Evolutionary conservation across 495 filamentous ascomycete species (phyloP), one percentile per base, ranked within the genome.

Genomic region (Umbilicaria muhlenbergii): DNA sequence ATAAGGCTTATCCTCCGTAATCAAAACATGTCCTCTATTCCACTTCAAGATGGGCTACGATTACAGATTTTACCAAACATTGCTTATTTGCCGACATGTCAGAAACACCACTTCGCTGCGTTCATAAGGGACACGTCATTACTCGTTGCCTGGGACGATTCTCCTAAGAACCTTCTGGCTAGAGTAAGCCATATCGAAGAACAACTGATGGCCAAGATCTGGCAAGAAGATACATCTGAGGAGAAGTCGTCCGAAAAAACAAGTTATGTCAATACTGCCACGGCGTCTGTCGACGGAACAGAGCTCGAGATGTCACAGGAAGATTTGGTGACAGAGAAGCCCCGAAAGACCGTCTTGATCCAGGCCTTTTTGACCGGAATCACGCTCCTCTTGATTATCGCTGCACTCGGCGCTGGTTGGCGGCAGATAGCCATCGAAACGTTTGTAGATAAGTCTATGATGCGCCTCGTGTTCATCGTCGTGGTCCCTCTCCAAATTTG

Each of bases 91-190:
- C 70, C 72, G 3, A 53, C 57, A 13, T 74, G 72, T 40, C 68
- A 77, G 54, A 76, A 77, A 51, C 72, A 80, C 52, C 77, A 81
- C 39, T 79, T 75, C 45, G 77, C 74, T n/a, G 77, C 77, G 28
- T 80, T 81, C 51, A 73, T 80, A 38, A 62, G 68, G 38, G 67
- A 75, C 43, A 55, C 57, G n/a, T 58, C 61, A 21, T 58, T 77
- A 4, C 52, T 81, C 14, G 61, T 80, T 12, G 74, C 80, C n/a
- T 81, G 77, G 77, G 77, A 77, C 37, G 77, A 81, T 44, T 69
- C 77, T 21, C 74, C 76, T 0, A 64, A 67, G 48, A 62, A 70
- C 33, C 51, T 78, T 11, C 49, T 78, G 13, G 53, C 58, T 2
- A 65, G 76, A 21, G 72, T 64, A 2, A 56, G 61, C 10, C 53